Base-by-base conservation (phyloP, 1,284 basidiomycete genomes). In the Sanghuangporus baumii region DNA sequence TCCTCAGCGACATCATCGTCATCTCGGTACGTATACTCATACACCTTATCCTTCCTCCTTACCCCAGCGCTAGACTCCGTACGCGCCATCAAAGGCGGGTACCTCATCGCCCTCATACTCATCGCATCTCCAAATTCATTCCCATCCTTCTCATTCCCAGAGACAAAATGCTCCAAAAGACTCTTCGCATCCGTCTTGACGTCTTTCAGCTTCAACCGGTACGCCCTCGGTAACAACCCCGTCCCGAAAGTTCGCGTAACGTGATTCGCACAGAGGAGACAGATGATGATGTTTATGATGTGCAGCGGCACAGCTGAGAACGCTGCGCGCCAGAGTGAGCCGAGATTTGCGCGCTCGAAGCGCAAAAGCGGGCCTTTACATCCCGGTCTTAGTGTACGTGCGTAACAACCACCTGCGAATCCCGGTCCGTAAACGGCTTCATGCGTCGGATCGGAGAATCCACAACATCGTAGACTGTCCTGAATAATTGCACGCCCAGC, bases 241-340 rank as follows among this genome's bases (percentile, higher is more conserved):
- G 88, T 89, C 59, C 89, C 89, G 71, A 91, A 84, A 61, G 70
- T 82, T 62, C 78, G 74, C 63, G 86, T 91, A 59, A 92, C 81
- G 68, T 91, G 88, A 73, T 91, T 91, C 51, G 85, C 80, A 69
- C 88, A 91, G 26, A 92, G 74, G 55, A 92, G 72, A 12, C 83
- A 80, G 0, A 83, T 76, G 56, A 86, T 67, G 65, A 91, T 86
- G 73, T 88, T 87, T 40, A 79, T 62, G 62, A 91, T 68, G 68
- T 91, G 88, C 47, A 87, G 70, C 16, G 85, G 83, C 8, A 86
- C 84, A 60, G 89, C 73, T n/a, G 81, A 73, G 70, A 92, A 91
- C 4, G 82, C 79, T n/a, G 78, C 70, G 38, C 75, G 75, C 78
- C 87, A 90, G 66, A 88, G 79, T 46, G 74, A 74, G 31, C 73